Conservation (phyloP, 768 basidiomycete species). For the Termitomyces sp. region DNA sequence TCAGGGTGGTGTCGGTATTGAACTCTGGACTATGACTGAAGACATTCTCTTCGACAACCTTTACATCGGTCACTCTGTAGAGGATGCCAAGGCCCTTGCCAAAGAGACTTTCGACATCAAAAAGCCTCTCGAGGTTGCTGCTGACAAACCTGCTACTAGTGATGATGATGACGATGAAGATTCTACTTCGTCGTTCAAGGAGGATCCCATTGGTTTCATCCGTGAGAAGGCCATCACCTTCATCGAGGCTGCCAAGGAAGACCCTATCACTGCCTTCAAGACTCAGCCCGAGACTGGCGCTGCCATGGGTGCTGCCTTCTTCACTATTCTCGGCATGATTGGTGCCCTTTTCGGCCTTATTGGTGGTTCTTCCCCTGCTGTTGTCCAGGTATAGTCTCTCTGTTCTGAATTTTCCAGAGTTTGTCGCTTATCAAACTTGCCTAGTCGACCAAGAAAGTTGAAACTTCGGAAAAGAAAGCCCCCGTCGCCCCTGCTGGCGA, state of each 20-base stretch:
- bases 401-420: background rate
- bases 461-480: conserved; percentile 59
- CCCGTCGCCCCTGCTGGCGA: conserved; percentile 67
- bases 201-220: conserved; percentile 78
- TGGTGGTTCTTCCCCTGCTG: conserved; percentile 68
- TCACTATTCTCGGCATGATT: conserved; percentile 85
- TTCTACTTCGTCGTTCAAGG: conserved; percentile 49
- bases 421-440: conserved; percentile 1
- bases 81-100: conserved; percentile 82
- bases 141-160: conserved; percentile 49
- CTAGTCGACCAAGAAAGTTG: conserved; percentile 77
- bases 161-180: conserved; percentile 50
- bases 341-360: conserved; percentile 77
- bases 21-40: conserved; percentile 99
- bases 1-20: conserved; percentile 92
- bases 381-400: conserved; percentile 49
- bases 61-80: conserved; percentile 86
- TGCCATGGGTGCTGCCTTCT: conserved; percentile 65
- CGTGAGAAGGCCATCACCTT: conserved; percentile 78
- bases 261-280: conserved; percentile 83
- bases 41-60: conserved; percentile 93
- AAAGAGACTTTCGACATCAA: conserved; percentile 90
- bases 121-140: conserved; percentile 73
- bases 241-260: conserved; percentile 68
- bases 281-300: conserved; percentile 85